A percentile compares a stretch with the other conserved stretches of the same genome.
These are phyloP conservation scores for Myrmaecium sp. DNA, from an alignment of 2,329 filamentous ascomycete genomes.

Conservation along the genomic window DNA sequence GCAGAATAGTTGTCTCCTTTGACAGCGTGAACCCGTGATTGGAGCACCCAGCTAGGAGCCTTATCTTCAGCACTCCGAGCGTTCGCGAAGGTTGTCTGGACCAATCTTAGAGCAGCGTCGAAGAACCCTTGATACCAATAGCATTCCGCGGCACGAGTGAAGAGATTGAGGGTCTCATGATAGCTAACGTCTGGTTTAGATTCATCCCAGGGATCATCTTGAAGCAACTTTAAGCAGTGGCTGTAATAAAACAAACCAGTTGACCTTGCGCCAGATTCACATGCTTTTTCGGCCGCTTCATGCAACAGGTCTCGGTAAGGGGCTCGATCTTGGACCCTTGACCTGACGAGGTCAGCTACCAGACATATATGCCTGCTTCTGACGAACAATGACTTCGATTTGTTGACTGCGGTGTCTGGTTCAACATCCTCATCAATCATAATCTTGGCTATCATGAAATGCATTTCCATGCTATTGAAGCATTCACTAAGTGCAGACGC, in stretches of 20 bases:
- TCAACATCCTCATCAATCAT: constrained; percentile 53
- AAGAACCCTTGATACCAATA: constrained; percentile 63
- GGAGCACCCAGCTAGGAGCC: constrained; percentile 67
- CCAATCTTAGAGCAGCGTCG: constrained; percentile 47
- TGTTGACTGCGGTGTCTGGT: constrained; percentile 35
- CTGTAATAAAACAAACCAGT: constrained; percentile 73
- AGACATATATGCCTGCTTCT: constrained; percentile 70
- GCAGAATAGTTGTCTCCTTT: constrained; percentile 54
- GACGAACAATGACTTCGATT: constrained; percentile 41
- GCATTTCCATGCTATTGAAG: constrained; percentile 57
- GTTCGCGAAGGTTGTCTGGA: constrained; percentile 51
- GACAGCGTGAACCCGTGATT: constrained; percentile 62
- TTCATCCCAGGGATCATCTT: constrained; percentile 62
- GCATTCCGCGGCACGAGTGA: constrained; percentile 67
- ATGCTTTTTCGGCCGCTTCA: constrained; percentile 60
- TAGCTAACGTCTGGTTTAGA: constrained; percentile 57
- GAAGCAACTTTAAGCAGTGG: constrained; percentile 61
- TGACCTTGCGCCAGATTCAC: constrained; percentile 65
- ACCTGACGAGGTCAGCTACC: constrained; percentile 57
- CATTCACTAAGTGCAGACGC: constrained; percentile 44
- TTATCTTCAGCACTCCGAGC: constrained; percentile 62
- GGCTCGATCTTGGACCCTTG: constrained; percentile 40
- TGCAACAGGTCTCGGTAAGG: constrained; percentile 61
- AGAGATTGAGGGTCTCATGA: constrained; percentile 66
- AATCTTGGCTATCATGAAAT: constrained; percentile 72